Conservation (phyloP, 2,329 filamentous ascomycete genomes). For the Xylaria sp. region DNA sequence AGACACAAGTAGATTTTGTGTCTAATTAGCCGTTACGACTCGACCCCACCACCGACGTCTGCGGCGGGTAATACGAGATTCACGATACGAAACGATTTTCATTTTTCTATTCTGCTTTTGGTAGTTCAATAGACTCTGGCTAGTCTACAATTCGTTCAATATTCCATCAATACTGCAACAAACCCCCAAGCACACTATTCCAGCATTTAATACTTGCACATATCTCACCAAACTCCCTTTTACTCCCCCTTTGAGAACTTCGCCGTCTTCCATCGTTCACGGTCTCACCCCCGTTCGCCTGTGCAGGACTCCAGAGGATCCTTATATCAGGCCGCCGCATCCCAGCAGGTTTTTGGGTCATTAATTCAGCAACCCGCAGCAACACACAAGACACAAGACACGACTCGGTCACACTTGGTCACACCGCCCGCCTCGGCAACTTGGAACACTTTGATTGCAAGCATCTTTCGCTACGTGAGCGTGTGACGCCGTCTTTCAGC, state of each 20-base stretch:
- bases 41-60: constrained; percentile 41
- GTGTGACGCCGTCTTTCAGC: constrained; percentile 40
- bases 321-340: constrained; percentile 39
- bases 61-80: constrained; percentile 45
- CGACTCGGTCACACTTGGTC: constrained; percentile 38
- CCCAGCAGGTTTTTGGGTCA: constrained; percentile 34
- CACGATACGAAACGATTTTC: constrained; percentile 44
- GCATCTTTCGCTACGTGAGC: constrained; percentile 34
- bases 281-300: constrained; percentile 16
- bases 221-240: constrained; percentile 44
- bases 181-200: constrained; percentile 40
- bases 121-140: constrained; percentile 45
- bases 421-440: constrained; percentile 42
- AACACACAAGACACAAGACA: constrained; percentile 36
- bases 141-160: constrained; percentile 46
- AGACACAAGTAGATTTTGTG: constrained; percentile 30
- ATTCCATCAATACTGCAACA: constrained; percentile 40
- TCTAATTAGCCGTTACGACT: constrained; percentile 38
- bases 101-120: constrained; percentile 30
- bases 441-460: constrained; percentile 39
- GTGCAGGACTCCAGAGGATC: constrained; percentile 20
- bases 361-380: constrained; percentile 21
- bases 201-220: constrained; percentile 46
- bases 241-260: constrained; percentile 39
- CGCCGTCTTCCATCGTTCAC: constrained; percentile 36